Percentiles rank a stretch among this genome's conserved stretches.
Conservation (phyloP, 805 yeast genomes). For the Hemisphaericaspora nanyangensis region DNA sequence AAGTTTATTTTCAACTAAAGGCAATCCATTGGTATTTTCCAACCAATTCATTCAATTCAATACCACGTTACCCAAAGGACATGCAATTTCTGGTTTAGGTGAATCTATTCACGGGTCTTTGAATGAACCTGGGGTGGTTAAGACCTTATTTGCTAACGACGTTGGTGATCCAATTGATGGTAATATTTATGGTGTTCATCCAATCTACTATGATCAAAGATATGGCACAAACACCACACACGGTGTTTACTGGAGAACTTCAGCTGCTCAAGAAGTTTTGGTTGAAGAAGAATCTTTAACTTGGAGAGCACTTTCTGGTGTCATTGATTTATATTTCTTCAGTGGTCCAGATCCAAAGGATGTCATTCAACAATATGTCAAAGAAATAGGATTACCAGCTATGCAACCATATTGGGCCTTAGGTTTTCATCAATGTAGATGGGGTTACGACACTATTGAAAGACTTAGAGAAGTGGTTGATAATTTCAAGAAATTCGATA, state of each 20-base stretch:
- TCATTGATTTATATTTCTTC: conserved; percentile 23
- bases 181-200: conserved; percentile 30
- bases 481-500: conserved; percentile 13
- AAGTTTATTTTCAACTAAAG: conserved; percentile 23
- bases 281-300: conserved; percentile 21
- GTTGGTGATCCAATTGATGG: conserved; percentile 23
- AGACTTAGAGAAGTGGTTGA: conserved; percentile 15
- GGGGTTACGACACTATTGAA: conserved; percentile 19
- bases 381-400: conserved; percentile 19
- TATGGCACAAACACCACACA: conserved; percentile 19
- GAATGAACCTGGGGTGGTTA: conserved; percentile 21
- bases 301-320: conserved; percentile 27
- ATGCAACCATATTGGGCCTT: conserved; percentile 24
- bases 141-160: conserved; percentile 27
- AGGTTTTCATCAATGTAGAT: conserved; percentile 24
- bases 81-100: conserved; percentile 27
- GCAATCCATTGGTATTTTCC: conserved; percentile 25
- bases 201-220: conserved; percentile 27
- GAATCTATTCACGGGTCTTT: conserved; percentile 26
- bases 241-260: conserved; percentile 28
- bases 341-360: conserved; percentile 21
- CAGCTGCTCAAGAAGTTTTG: conserved; percentile 25
- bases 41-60: conserved; percentile 29
- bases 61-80: conserved; percentile 22
- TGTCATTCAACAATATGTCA: conserved; percentile 19